phyloP scores from a whole-genome alignment of 257 asterid species.

The Oldenlandia corymbosa region DNA sequence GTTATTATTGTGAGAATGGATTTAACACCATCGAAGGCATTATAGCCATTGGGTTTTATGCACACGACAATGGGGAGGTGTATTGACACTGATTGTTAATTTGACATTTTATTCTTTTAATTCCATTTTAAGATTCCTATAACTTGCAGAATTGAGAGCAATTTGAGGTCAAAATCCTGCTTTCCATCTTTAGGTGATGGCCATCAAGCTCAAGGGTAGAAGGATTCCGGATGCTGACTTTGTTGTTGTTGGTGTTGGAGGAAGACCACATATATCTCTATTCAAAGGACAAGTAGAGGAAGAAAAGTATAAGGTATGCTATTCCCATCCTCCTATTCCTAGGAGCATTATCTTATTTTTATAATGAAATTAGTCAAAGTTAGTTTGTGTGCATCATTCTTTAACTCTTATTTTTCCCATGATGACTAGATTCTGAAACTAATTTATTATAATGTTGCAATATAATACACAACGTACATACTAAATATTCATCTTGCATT shows the following conservation, averaged over 20 bases:
- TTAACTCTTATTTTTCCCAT: too few relatives aligned
- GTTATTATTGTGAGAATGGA: constrained; percentile 78
- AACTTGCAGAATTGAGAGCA: constrained; percentile 8
- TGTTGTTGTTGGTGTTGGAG: constrained; percentile 96
- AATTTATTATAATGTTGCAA: too few relatives aligned
- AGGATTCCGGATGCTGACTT: constrained; percentile 87
- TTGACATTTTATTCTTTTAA: neutral
- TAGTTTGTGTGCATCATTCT: too few relatives aligned
- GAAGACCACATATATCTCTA: constrained; percentile 56
- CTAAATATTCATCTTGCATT: too few relatives aligned
- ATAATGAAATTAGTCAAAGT: too few relatives aligned
- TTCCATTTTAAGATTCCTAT: constrained; percentile 1
- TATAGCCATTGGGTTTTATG: constrained; percentile 81
- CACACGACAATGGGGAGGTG: constrained; percentile 70
- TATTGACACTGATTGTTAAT: constrained; percentile 11
- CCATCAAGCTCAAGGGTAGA: constrained; percentile 85
- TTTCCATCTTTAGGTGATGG: constrained; percentile 54
- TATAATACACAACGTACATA: too few relatives aligned
- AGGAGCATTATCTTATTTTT: too few relatives aligned
- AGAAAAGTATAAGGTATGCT: constrained; percentile 84
- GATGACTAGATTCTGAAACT: too few relatives aligned
- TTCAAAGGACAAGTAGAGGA: constrained; percentile 89
- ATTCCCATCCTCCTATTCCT: constrained; percentile 12
- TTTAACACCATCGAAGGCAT: constrained; percentile 83
- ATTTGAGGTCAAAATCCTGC: constrained; percentile 6